A percentile compares a stretch with the other conserved stretches of the same genome.
These are phyloP conservation scores for Penicillium salamii DNA, from an alignment of 495 filamentous ascomycete genomes.

Conservation along the genomic window DNA sequence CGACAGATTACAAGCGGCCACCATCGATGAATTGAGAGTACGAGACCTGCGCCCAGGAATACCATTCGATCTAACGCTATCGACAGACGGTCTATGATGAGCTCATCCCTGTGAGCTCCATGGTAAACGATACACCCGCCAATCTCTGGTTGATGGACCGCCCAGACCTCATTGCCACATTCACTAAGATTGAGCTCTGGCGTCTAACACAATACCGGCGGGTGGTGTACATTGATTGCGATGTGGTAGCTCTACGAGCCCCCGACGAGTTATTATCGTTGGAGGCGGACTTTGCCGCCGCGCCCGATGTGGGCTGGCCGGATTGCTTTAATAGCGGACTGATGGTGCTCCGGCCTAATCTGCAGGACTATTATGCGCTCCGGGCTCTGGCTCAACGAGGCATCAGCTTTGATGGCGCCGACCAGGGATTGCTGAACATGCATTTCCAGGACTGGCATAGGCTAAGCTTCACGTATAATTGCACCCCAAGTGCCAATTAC, in stretches of 20 bases:
- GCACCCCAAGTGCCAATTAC: constrained; percentile 90
- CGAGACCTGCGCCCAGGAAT: not conserved
- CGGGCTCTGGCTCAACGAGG: constrained; percentile 77
- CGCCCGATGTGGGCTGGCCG: constrained; percentile 96
- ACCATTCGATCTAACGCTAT: not conserved
- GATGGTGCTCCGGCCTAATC: constrained; percentile 84
- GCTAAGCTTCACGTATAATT: constrained; percentile 94
- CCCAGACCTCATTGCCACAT: constrained; percentile 81
- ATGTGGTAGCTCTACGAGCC: constrained; percentile 80
- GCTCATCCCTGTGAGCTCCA: constrained; percentile 76
- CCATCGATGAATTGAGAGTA: constrained; percentile 77
- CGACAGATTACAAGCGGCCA: constrained; percentile 67
- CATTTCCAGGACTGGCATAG: constrained; percentile 86
- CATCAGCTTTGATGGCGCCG: constrained; percentile 94
- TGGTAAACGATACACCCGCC: constrained; percentile 70
- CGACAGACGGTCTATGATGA: constrained; percentile 79
- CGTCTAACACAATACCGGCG: constrained; percentile 82
- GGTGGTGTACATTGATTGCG: constrained; percentile 90
- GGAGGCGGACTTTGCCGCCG: constrained; percentile 76
- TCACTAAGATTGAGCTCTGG: constrained; percentile 97
- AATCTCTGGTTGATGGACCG: constrained; percentile 93
- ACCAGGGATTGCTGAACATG: constrained; percentile 94
- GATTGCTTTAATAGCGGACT: constrained; percentile 97
- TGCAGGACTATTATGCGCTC: constrained; percentile 84
- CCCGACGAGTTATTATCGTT: constrained; percentile 90